phyloP scores from a whole-genome alignment of 2,329 filamentous ascomycete genomes.

The Colletotrichum lindemuthianum region DNA sequence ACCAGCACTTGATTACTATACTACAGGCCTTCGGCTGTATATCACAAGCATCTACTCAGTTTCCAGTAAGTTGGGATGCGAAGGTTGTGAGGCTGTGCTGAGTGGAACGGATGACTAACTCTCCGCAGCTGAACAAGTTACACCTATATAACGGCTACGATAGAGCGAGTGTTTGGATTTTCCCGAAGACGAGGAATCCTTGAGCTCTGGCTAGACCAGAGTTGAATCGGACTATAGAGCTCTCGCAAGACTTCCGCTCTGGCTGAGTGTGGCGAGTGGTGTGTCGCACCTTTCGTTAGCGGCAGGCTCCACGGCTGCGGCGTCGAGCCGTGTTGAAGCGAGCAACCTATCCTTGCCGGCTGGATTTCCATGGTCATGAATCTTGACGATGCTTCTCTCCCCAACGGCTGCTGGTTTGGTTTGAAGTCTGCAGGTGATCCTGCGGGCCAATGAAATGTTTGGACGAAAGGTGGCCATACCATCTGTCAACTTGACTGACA shows the following conservation, averaged over 20 bases:
- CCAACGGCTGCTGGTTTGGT: background rate
- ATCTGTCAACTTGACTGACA: constrained; percentile 11
- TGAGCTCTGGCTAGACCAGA: constrained; percentile 16
- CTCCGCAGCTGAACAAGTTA: constrained; percentile 24
- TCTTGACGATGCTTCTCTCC: constrained; percentile 5
- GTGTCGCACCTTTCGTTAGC: constrained; percentile 1
- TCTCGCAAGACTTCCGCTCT: background rate
- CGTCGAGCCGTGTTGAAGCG: background rate
- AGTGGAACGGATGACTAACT: constrained; percentile 17
- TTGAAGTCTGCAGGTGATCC: constrained; percentile 9
- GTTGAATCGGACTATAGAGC: constrained; percentile 16
- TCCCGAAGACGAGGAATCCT: constrained; percentile 11
- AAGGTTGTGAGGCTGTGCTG: constrained; percentile 4
- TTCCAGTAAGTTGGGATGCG: constrained; percentile 20
- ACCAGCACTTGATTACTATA: background rate
- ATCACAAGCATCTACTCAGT: constrained; percentile 5
- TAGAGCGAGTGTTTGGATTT: constrained; percentile 14
- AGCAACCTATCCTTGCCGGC: background rate
- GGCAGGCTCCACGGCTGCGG: constrained; percentile 11
- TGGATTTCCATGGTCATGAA: background rate
- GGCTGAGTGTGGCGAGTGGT: constrained; percentile 11
- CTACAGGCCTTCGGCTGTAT: background rate
- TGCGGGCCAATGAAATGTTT: constrained; percentile 19
- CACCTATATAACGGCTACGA: constrained; percentile 10
- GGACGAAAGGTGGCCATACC: constrained; percentile 18